These are phyloP conservation scores for Tuber magnatum DNA, from an alignment of 495 filamentous ascomycete genomes.

Conservation along the genomic window DNA sequence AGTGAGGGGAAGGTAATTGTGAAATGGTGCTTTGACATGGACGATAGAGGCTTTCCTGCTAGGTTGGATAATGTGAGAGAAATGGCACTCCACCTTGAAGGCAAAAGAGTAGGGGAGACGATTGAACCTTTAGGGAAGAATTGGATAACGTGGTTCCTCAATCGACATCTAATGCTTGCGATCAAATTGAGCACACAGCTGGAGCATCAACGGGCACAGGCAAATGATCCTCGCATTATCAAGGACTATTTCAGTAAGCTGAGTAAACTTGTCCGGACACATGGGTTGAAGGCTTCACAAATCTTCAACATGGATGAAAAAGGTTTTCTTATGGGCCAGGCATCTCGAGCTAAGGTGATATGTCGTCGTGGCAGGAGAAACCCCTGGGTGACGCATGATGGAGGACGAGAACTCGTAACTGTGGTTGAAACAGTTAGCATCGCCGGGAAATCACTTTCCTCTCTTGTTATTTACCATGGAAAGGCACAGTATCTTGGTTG, in stretches of 20 bases:
- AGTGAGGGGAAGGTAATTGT: constrained; percentile 4
- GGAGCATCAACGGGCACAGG: constrained; percentile 5
- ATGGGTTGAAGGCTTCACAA: neutral
- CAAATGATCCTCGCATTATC: constrained; percentile 9
- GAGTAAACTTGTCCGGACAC: neutral
- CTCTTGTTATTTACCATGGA: constrained; percentile 10
- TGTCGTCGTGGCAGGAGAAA: neutral
- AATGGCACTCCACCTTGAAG: constrained; percentile 3
- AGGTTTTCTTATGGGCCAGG: constrained; percentile 5
- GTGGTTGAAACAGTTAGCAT: constrained; percentile 10
- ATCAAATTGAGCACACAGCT: constrained; percentile 8
- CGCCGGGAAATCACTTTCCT: constrained; percentile 6
- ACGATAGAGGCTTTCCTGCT: constrained; percentile 4
- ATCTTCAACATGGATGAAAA: constrained; percentile 21
- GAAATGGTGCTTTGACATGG: neutral
- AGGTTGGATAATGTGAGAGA: neutral
- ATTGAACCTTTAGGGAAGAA: neutral
- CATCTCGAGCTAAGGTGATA: constrained; percentile 9
- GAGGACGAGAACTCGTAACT: constrained; percentile 14
- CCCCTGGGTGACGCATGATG: constrained; percentile 9
- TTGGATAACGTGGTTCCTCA: constrained; percentile 14
- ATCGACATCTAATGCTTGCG: constrained; percentile 4
- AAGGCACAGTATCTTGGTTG: constrained; percentile 7
- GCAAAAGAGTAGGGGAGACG: neutral
- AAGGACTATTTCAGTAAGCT: constrained; percentile 7